Conservation (phyloP, 1,139 yeast species). For the Magnusiomyces tetraspermus region DNA sequence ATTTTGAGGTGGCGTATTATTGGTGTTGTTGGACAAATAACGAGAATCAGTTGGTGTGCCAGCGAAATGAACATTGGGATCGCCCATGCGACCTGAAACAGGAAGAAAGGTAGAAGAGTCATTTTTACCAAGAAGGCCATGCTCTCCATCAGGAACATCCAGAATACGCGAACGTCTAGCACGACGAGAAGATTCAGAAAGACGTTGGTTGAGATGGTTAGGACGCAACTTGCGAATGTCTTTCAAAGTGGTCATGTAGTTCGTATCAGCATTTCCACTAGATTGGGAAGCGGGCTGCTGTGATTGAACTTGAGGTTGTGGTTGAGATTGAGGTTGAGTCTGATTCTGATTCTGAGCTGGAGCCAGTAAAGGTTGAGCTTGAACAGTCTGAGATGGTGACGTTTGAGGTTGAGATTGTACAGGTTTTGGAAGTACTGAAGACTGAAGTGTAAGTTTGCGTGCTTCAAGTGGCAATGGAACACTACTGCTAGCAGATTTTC, state of each 20-base stretch:
- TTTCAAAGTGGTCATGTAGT: slow-evolving; percentile 56
- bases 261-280: slow-evolving; percentile 22
- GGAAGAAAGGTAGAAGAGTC: slow-evolving; percentile 18
- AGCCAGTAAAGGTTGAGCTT: neutral
- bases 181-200: slow-evolving; percentile 49
- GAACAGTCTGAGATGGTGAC: neutral
- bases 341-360: neutral
- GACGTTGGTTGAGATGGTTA: slow-evolving; percentile 57
- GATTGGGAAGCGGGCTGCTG: slow-evolving; percentile 4
- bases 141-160: slow-evolving; percentile 36
- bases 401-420: neutral
- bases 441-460: neutral
- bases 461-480: neutral
- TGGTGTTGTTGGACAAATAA: neutral
- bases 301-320: slow-evolving; percentile 6
- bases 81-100: neutral
- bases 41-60: neutral
- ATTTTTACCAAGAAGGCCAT: slow-evolving; percentile 22
- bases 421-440: neutral
- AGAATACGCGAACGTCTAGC: slow-evolving; percentile 48
- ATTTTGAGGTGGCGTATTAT: neutral
- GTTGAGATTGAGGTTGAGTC: neutral
- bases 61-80: neutral
- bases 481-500: neutral
- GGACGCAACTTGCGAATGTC: slow-evolving; percentile 75